These are phyloP conservation scores for Saccharomycopsis fibuligera DNA, from an alignment of 805 yeast species.

Conservation along the genomic window DNA sequence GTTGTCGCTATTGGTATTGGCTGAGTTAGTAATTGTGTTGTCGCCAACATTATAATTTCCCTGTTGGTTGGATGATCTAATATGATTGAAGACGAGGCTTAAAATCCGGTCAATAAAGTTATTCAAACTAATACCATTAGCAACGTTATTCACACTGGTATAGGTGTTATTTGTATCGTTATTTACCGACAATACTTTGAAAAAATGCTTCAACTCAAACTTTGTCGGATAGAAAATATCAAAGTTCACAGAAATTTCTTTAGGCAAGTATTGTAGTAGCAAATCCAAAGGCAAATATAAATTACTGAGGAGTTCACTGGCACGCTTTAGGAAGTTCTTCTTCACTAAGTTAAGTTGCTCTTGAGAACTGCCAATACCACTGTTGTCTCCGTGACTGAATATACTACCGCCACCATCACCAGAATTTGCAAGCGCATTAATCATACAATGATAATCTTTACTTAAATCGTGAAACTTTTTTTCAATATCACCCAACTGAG, in stretches of 20 bases:
- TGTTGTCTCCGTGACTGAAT: too few relatives aligned
- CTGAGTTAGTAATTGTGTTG: slow-evolving; percentile 15
- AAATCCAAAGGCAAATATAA: slow-evolving; percentile 53
- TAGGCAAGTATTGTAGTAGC: slow-evolving; percentile 50
- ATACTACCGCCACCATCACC: too few relatives aligned
- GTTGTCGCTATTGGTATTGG: slow-evolving; percentile 24
- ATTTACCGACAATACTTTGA: slow-evolving; percentile 9
- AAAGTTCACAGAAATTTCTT: slow-evolving; percentile 58
- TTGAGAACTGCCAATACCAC: too few relatives aligned
- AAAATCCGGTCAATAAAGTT: slow-evolving; percentile 69
- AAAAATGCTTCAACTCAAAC: slow-evolving; percentile 35
- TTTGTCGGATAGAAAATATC: slow-evolving; percentile 73
- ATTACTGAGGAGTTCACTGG: background rate
- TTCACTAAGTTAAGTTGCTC: slow-evolving; percentile 29
- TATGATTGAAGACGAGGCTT: slow-evolving; percentile 69
- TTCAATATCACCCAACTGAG: slow-evolving; percentile 28
- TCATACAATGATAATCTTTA: background rate
- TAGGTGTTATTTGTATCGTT: slow-evolving; percentile 5
- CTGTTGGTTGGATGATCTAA: slow-evolving; percentile 40
- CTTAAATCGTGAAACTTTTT: background rate
- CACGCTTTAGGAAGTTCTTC: slow-evolving; percentile 24
- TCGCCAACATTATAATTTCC: slow-evolving; percentile 25
- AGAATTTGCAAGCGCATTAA: too few relatives aligned
- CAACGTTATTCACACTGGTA: background rate
- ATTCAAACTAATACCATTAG: slow-evolving; percentile 44